Conservation (phyloP, 441 rosid genomes). For the Gossypium schwendimanii region DNA sequence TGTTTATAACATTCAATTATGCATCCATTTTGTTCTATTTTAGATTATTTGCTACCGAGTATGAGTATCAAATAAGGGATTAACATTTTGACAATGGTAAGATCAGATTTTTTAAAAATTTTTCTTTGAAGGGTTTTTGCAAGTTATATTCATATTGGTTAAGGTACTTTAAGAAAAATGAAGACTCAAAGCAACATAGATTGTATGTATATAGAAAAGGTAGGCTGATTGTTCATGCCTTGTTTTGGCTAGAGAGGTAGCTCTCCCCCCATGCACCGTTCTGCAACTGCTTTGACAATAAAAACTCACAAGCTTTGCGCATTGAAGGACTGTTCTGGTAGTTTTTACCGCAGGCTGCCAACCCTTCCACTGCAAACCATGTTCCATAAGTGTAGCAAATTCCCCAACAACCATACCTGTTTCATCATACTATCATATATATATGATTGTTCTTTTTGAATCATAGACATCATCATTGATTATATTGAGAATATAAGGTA, state of each 20-base stretch:
- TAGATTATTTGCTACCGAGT: too few species aligned
- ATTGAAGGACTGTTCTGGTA: slow-evolving; percentile 19
- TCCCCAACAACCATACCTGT: slow-evolving; percentile 41
- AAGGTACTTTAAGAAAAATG: not conserved
- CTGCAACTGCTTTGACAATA: slow-evolving; percentile 31
- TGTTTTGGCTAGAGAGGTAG: slow-evolving; percentile 36
- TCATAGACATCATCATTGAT: not conserved
- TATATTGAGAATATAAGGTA: not conserved
- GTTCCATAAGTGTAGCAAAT: slow-evolving; percentile 39
- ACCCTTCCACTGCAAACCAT: slow-evolving; percentile 36
- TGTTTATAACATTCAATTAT: not conserved
- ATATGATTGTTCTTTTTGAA: not conserved
- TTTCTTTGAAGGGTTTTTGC: too few species aligned
- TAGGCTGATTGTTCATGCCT: slow-evolving; percentile 18
- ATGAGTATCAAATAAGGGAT: too few species aligned
- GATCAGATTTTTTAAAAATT: too few species aligned
- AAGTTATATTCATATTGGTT: too few species aligned
- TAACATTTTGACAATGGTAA: too few species aligned
- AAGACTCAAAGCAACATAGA: not conserved
- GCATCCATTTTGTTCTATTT: too few species aligned
- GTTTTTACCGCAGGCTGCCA: slow-evolving; percentile 29
- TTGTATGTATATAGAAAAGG: not conserved
- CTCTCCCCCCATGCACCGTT: slow-evolving; percentile 53
- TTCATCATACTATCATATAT: not conserved
- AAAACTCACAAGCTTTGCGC: slow-evolving; percentile 33